Evolutionary conservation across 306 rosid species (phyloP), one percentile per base, ranked within the genome.

Genomic region (Alnus glutinosa): DNA sequence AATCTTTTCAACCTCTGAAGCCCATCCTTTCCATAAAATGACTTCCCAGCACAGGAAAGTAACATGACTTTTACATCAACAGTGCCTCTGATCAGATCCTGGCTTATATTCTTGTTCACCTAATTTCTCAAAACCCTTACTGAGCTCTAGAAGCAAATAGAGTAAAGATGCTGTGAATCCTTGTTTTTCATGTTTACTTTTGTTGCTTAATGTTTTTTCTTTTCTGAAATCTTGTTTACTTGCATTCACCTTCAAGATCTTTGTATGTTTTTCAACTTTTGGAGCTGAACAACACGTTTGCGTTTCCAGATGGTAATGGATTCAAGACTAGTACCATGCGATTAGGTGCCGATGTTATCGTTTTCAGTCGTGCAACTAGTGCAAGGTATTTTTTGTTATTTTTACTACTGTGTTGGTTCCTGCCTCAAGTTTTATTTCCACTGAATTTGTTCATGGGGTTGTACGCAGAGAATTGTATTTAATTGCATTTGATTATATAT

Each of bases 281-380:
- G 76, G 54, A 77, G 67, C 51, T 55, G 61, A 77, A 73, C 37
- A 37, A 36, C 61, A 23, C 44, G 54, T 75, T 72, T 79, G 32
- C 84, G 30, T 28, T 85, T 85, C 61, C 80, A 95, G 98, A 95
- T 91, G 98, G 98, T 73, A 95, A 95, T 89, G 98, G 98, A 72
- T 95, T 95, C 89, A 95, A 95, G 89, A 95, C 98, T 48, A 92
- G 98, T 81, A 95, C 98, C 51, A 95, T 95, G 97, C 88, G 98
- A 75, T 77, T 95, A 63, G 98, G 98, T 71, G 98, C 97, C 46
- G 98, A 95, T 87, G 98, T 48, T 69, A 91, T 95, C 57, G 98
- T 92, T 78, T 89, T 95, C 75, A 95, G 89, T 74, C 94, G 98
- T 75, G 86, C 98, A 67, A 85, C 2, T 23, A 73, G 49, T 49